Conservation (phyloP, 306 rosid genomes). For the Cucurbita pepo region DNA sequence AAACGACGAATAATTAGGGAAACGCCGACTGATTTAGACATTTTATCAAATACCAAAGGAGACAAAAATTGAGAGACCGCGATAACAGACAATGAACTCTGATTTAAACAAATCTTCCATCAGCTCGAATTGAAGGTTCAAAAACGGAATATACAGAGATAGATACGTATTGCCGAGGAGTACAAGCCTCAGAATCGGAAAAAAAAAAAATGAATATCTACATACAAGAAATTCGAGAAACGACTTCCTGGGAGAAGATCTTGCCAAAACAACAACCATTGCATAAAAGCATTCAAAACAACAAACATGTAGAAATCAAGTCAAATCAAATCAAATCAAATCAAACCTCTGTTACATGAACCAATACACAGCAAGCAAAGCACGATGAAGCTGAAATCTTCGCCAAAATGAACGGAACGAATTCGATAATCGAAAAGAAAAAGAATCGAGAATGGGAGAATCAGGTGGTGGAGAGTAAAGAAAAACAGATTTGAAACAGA, state of each 20-base stretch:
- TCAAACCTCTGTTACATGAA: background rate
- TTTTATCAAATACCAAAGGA: slow-evolving; percentile 9
- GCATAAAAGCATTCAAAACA: background rate
- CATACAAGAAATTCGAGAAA: slow-evolving; percentile 5
- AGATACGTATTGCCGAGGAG: background rate
- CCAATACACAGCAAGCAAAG: background rate
- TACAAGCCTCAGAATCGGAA: slow-evolving; percentile 2
- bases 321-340: background rate
- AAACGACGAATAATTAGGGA: background rate
- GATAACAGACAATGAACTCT: background rate
- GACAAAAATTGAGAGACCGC: slow-evolving; percentile 1
- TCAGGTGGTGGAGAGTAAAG: background rate
- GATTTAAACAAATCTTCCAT: slow-evolving; percentile 5
- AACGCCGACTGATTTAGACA: slow-evolving; percentile 14
- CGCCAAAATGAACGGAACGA: background rate
- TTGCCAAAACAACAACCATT: background rate
- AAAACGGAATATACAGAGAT: background rate
- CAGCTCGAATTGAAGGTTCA: background rate
- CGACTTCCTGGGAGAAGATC: slow-evolving; percentile 16
- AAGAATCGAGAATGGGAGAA: background rate
- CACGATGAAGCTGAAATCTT: background rate
- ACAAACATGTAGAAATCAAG: background rate
- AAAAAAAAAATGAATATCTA: background rate
- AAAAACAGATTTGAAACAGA: slow-evolving; percentile 18
- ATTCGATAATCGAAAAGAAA: background rate